Evolutionary conservation across 345 rosid species (phyloP).

Genomic region (Excoecaria agallocha): DNA sequence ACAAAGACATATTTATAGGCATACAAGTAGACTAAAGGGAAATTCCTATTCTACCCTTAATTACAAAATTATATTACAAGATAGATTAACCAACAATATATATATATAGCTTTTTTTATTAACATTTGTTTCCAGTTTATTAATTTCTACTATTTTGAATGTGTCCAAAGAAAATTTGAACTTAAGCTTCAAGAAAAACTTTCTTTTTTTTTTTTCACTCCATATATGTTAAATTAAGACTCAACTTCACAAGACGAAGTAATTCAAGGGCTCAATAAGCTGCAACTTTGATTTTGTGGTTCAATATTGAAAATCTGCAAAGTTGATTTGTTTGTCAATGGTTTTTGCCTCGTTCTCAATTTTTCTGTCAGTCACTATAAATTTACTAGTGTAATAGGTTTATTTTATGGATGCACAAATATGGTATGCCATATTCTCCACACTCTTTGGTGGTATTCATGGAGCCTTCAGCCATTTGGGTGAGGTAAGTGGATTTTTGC

Average conservation of each 20-base stretch:
- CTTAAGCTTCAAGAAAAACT: no score
- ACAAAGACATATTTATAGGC: no score
- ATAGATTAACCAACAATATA: no score
- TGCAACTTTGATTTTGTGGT: neutral
- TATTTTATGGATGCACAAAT: conserved; percentile 95
- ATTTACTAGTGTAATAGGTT: conserved; percentile 46
- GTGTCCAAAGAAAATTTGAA: no score
- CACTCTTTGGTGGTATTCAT: conserved; percentile 88
- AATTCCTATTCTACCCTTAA: no score
- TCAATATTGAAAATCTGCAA: neutral
- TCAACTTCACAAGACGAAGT: neutral
- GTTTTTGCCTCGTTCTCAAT: neutral
- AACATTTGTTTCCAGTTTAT: neutral
- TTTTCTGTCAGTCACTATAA: conserved; percentile 3
- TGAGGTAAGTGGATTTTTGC: conserved; percentile 57
- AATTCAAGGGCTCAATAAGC: neutral
- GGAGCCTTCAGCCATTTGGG: conserved; percentile 99
- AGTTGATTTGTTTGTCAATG: neutral
- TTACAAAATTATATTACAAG: no score
- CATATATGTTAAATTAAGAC: neutral
- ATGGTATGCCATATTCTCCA: conserved; percentile 96
- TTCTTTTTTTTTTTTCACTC: no score
- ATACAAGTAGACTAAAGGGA: no score
- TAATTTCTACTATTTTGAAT: no score
- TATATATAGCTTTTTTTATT: neutral